A percentile compares a stretch with the other conserved stretches of the same genome.
Conservation (phyloP, 2,329 filamentous ascomycete species). For the Phialocephala subalpina region DNA sequence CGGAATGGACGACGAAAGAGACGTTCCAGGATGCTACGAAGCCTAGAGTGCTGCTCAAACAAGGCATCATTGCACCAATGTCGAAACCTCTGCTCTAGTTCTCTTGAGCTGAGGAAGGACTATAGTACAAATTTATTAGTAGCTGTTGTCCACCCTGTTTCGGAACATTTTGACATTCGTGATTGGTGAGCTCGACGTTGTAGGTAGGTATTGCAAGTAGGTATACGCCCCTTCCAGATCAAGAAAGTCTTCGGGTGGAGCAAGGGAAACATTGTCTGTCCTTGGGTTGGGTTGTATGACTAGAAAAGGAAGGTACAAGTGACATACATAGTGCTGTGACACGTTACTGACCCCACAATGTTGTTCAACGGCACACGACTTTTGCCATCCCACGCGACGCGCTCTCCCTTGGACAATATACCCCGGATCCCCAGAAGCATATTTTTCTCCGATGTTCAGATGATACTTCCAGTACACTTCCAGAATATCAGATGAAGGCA, state of each 20-base stretch:
- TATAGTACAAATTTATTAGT: not conserved
- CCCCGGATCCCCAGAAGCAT: not conserved
- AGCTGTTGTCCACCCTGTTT: not conserved
- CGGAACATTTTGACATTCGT: not conserved
- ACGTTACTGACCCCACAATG: slow-evolving; percentile 9
- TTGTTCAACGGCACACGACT: not conserved
- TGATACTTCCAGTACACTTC: not conserved
- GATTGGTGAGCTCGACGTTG: not conserved
- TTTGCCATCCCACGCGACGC: not conserved
- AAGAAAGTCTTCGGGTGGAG: no score
- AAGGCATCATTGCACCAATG: slow-evolving; percentile 89
- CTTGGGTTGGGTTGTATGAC: no score
- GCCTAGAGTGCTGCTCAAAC: slow-evolving; percentile 89
- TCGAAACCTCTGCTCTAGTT: slow-evolving; percentile 67
- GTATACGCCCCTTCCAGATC: no score
- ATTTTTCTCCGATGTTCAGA: not conserved
- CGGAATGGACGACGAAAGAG: slow-evolving; percentile 97
- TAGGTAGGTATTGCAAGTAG: not conserved
- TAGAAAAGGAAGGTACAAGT: no score
- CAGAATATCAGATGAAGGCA: not conserved
- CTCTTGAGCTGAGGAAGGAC: not conserved
- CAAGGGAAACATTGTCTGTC: no score
- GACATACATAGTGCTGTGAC: not conserved
- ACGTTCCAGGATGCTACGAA: slow-evolving; percentile 90
- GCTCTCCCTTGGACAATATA: not conserved